Evolutionary conservation across 306 rosid species (phyloP).

Genomic region (Pyrus betulifolia): DNA sequence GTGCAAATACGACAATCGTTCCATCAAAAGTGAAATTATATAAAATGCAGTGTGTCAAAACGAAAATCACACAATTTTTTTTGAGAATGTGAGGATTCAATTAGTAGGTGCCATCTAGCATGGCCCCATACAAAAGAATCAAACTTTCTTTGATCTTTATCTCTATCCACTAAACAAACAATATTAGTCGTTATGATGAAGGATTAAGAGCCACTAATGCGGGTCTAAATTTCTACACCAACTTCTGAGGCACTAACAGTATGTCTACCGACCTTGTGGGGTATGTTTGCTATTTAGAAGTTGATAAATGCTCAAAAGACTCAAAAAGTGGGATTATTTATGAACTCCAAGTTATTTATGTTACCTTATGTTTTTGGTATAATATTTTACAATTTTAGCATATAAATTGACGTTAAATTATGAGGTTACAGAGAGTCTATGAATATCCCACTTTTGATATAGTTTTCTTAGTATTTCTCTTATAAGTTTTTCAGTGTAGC

Average conservation of each 20-base stretch:
- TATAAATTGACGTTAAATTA: fast-evolving
- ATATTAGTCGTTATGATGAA: neutral
- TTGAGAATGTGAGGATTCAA: neutral
- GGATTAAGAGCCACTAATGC: slow-evolving; percentile 5
- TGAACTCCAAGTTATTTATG: too few relatives aligned
- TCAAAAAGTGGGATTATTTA: too few relatives aligned
- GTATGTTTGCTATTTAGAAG: too few relatives aligned
- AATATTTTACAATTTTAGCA: too few relatives aligned
- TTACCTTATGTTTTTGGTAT: fast-evolving
- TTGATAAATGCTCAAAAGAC: too few relatives aligned
- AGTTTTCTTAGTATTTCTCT: too few relatives aligned
- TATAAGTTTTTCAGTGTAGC: too few relatives aligned
- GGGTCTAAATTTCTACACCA: neutral
- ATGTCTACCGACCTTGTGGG: neutral
- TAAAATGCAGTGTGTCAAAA: neutral
- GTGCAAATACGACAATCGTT: neutral
- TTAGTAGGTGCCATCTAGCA: neutral
- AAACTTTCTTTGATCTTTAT: neutral
- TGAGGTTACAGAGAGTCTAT: fast-evolving
- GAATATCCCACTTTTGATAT: too few relatives aligned
- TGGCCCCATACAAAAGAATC: neutral
- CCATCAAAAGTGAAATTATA: too few relatives aligned
- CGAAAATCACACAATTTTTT: neutral
- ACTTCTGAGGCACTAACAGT: too few relatives aligned
- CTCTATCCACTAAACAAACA: neutral